Conservation (phyloP, 352 stramenopile genomes). For the Hyphochytrium catenoides region DNA sequence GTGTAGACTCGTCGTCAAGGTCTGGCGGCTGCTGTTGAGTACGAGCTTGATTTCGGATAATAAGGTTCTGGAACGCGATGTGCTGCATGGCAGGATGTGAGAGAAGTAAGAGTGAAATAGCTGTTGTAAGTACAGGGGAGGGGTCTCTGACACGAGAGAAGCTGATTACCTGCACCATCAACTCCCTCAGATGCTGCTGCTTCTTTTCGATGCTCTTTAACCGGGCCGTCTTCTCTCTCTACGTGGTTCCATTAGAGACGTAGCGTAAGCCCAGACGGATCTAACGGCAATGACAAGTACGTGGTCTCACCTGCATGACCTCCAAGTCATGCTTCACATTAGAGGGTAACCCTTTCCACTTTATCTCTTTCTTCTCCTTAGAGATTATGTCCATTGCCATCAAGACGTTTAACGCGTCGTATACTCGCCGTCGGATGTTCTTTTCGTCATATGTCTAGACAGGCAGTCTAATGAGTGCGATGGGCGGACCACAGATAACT, state of each 20-base stretch:
- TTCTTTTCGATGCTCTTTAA: slow-evolving; percentile 57
- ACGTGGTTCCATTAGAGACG: neutral
- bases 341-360: slow-evolving; percentile 46
- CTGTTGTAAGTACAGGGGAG: too few relatives aligned
- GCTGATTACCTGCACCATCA: slow-evolving; percentile 47
- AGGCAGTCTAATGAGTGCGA: too few relatives aligned
- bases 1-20: too few relatives aligned
- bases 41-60: slow-evolving; percentile 45
- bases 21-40: too few relatives aligned
- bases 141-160: too few relatives aligned
- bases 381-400: slow-evolving; percentile 96
- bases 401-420: slow-evolving; percentile 90
- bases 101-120: neutral
- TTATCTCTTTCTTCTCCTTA: slow-evolving; percentile 83
- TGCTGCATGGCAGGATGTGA: slow-evolving; percentile 18
- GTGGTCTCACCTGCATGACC: slow-evolving; percentile 30
- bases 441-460: slow-evolving; percentile 68
- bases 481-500: too few relatives aligned
- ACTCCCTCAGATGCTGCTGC: slow-evolving; percentile 68
- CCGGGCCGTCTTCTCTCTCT: slow-evolving; percentile 42
- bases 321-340: slow-evolving; percentile 63
- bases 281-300: neutral
- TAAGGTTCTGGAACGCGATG: slow-evolving; percentile 79
- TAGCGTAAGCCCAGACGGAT: neutral
- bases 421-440: slow-evolving; percentile 87